Base-by-base conservation (phyloP, 179 eudicot species). In the Silene coronaria region DNA sequence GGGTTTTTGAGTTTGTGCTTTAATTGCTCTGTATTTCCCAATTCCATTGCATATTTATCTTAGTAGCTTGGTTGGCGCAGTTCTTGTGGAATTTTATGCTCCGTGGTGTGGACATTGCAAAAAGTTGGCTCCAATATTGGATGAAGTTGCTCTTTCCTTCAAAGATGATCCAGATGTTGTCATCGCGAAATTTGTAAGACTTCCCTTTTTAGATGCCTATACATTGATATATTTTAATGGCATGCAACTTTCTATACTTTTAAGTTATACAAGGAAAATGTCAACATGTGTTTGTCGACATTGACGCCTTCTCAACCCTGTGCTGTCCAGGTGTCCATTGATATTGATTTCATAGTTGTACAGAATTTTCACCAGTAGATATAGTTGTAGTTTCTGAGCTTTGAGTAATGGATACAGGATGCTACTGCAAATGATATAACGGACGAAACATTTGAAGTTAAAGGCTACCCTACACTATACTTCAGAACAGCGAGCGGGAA, bases 41-140 rank as follows among this genome's bases (percentile, higher is more conserved):
- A 34, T 65, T 57, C 42, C 46, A 24, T 28, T 55, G 14, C 65
- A 55, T 14, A 51, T 23, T 60, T 30, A 66, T 75, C 28, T 46
- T 28, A 57, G 45, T 24, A 53, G n/a, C 72, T 57, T 27, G 19
- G 38, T 32, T 70, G 36, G 32, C 22, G 72, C 88, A 92, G 96
- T 92, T 71, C 67, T 92, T 38, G 67, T 92, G 83, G 96, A 91
- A 81, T 88, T 92, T 67, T 91, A 92, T 80, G 97, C 97, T 42
- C 96, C 97, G 23, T 91, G 97, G 96, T 92, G 96, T 71, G 96
- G 91, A 80, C 94, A 92, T 80, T 91, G 96, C 88, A 86, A 89
- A 79, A 89, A 85, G 76, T 85, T 92, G 86, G 89, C 96, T 36
- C 97, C 97, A 42, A 87, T 89, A 67, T 84, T 92, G 84, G 96